Evolutionary conservation across 2,329 filamentous ascomycete species (phyloP), one percentile per base, ranked within the genome.

Genomic region (Proliferodiscus dingleyae): DNA sequence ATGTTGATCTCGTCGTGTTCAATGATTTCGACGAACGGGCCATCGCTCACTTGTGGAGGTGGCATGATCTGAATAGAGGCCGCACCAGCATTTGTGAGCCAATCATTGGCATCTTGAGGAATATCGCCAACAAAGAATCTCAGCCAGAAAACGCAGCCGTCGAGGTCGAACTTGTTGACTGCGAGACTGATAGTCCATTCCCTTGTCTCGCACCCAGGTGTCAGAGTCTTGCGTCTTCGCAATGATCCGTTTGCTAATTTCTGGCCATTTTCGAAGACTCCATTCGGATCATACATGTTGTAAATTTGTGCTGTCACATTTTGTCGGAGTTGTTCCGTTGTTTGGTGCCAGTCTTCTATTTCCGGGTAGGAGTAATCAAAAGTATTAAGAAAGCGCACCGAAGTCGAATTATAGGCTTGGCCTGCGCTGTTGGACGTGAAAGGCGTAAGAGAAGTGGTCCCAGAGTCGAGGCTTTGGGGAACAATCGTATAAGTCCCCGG

Each of bases 301-400:
- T 77, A 70, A 11, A 85, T 74, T 10, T 81, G 76, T 0, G 77
- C 73, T 37, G 78, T 73, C 19, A 87, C 69, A 54, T 83, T 82
- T 48, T 74, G 74, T 32, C 73, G 70, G 33, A 87, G 64, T 52
- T 81, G 71, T 49, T 80, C 71, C 1, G 77, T 65, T 1, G 72
- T 72, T 65, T 80, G 77, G 30, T 69, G 72, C 50, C 78, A 76
- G 55, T 64, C 60, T 43, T 58, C 42, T 22, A 71, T 58, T 32
- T 50, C 50, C 7, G 50, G 50, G 21, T 50, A 52, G 9, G 47
- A 37, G 26, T 52, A 52, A 10, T 41, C 46, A 30, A 52, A 50
- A 7, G 11, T 28, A 16, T 24, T 45, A 16, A 38, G 47, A 69
- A 67, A 2, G 61, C 63, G 50, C 70, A 70, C 4, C 65, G 61